These are phyloP conservation scores for Mycothermus thermophilus DNA, from an alignment of 495 filamentous ascomycete genomes.

Conservation along the genomic window DNA sequence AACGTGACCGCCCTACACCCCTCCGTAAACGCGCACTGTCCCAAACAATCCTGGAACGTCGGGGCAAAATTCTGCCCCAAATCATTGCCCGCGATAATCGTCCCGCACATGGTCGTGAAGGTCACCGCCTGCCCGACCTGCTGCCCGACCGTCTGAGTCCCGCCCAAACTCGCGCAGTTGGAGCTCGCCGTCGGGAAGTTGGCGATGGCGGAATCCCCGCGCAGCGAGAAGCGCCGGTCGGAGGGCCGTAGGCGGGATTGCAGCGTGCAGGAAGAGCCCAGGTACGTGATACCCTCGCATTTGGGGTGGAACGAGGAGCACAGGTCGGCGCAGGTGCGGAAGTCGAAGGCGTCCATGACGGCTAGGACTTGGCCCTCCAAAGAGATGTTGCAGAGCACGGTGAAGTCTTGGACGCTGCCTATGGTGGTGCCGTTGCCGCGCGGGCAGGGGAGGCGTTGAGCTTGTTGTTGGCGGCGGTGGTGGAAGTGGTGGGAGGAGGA, in stretches of 20 bases:
- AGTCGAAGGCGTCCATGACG: conserved; percentile 12
- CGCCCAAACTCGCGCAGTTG: conserved; percentile 15
- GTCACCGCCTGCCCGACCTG: conserved; percentile 9
- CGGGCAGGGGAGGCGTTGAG: conserved; percentile 22
- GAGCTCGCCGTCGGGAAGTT: conserved; percentile 17
- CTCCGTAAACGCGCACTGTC: conserved; percentile 13
- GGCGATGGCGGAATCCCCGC: conserved; percentile 18
- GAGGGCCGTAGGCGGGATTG: conserved; percentile 6
- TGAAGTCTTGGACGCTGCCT: conserved; percentile 19
- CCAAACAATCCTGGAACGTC: conserved; percentile 24
- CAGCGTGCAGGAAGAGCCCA: conserved; percentile 13
- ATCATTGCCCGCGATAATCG: conserved; percentile 19
- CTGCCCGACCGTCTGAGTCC: conserved; percentile 3
- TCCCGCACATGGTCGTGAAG: conserved; percentile 18
- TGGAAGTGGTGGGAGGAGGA: no score
- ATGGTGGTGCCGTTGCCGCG: conserved; percentile 20
- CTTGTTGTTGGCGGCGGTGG: no score
- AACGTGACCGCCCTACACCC: conserved; percentile 19
- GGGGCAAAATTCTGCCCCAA: conserved; percentile 21
- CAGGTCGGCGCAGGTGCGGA: conserved; percentile 17
- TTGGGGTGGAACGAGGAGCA: conserved; percentile 23
- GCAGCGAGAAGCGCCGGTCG: conserved; percentile 9
- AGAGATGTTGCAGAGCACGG: conserved; percentile 19
- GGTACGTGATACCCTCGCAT: conserved; percentile 21
- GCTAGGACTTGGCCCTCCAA: conserved; percentile 15